Base-by-base conservation (phyloP, 108 stramenopile species). In the Poteriospumella lacustris region DNA sequence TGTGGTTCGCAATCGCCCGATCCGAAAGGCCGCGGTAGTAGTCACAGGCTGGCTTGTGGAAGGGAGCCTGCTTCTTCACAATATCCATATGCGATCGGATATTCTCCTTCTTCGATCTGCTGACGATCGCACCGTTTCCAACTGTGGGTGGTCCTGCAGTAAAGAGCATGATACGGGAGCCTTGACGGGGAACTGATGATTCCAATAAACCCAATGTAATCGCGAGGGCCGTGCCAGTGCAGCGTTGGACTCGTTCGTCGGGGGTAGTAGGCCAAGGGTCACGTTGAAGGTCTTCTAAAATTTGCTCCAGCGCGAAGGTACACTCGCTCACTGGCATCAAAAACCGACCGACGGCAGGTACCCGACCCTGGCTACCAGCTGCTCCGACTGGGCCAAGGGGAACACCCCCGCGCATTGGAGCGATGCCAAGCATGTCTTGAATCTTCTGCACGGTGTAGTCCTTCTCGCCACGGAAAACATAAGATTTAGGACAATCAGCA, bases 261-360 rank as follows among this genome's bases (percentile, higher is more conserved):
- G 77, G 73, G 33, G 92, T 90, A 0, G 91, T 90, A 0, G 98
- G 94, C 98, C 98, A 99, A 0, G 98, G 96, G 87, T 97, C 96
- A 59, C 89, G 89, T 62, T 90, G 90, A 42, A 99, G 85, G 80
- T 97, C 98, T 44, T 96, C 96, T n/a, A 99, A 88, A 59, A 95
- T 92, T 69, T 84, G 85, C 88, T 97, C 96, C 26, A 99, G 78
- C 2, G 89, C 88, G 82, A 96, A 93, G 64, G 83, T 84, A 79
- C 92, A 93, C 58, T 99, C 98, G 24, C 88, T 89, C 2, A 95
- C 96, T 0, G 96, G 95, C 44, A 93, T 72, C 52, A 99, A 86
- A 81, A 97, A 99, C 12, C 95, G 85, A 40, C 89, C 84, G 40
- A 97, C 43, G 31, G 93, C 91, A 80, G 91, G 78, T 62, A 87